Evolutionary conservation across 2,329 filamentous ascomycete genomes (phyloP).

Genomic region (Apiospora malaysiana): DNA sequence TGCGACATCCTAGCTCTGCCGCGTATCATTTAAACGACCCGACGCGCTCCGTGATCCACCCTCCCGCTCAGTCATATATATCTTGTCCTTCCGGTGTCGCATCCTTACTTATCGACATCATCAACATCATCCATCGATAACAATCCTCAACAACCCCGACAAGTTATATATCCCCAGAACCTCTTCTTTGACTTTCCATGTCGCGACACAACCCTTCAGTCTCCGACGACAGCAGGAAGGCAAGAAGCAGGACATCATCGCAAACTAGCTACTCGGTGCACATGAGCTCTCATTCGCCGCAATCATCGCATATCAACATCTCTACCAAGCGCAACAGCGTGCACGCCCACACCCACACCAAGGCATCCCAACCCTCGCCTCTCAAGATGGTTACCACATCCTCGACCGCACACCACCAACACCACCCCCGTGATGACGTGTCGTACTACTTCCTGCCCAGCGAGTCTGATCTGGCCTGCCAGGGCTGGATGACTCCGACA

Average conservation of each 20-base stretch:
- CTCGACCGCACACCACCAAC: slow-evolving; percentile 29
- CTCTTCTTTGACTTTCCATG: slow-evolving; percentile 28
- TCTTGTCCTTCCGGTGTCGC: slow-evolving; percentile 14
- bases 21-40: slow-evolving; percentile 9
- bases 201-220: slow-evolving; percentile 37
- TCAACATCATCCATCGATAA: background rate
- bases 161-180: background rate
- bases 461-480: slow-evolving; percentile 31
- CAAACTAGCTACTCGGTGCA: slow-evolving; percentile 30
- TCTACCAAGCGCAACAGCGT: slow-evolving; percentile 21
- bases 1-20: slow-evolving; percentile 4
- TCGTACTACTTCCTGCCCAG: slow-evolving; percentile 39
- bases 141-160: no score
- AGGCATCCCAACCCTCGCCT: slow-evolving; percentile 37
- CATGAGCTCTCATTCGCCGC: slow-evolving; percentile 23
- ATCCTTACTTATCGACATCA: background rate
- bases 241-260: slow-evolving; percentile 34
- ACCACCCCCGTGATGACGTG: slow-evolving; percentile 33
- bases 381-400: slow-evolving; percentile 43
- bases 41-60: slow-evolving; percentile 4
- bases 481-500: slow-evolving; percentile 58
- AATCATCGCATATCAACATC: slow-evolving; percentile 22
- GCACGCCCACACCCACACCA: slow-evolving; percentile 26
- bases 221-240: slow-evolving; percentile 37
- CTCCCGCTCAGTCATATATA: slow-evolving; percentile 2